Evolutionary conservation across 306 rosid species (phyloP).

Genomic region (Calophaca sinica): DNA sequence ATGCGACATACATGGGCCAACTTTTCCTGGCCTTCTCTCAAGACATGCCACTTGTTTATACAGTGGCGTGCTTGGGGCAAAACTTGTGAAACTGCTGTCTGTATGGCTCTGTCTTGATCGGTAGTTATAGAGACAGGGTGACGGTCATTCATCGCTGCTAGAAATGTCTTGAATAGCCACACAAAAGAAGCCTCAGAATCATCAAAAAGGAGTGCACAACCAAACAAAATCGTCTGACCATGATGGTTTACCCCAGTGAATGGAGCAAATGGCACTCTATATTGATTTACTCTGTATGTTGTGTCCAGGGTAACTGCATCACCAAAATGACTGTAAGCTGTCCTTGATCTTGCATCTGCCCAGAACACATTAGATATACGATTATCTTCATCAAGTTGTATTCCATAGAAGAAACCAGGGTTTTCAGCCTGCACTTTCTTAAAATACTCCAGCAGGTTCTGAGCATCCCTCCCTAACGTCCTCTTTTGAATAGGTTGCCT

Average conservation of each 20-base stretch:
- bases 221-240: slow-evolving; percentile 86
- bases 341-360: slow-evolving; percentile 91
- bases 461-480: slow-evolving; percentile 88
- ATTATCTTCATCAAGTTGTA: slow-evolving; percentile 89
- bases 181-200: slow-evolving; percentile 87
- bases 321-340: slow-evolving; percentile 89
- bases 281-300: slow-evolving; percentile 71
- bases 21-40: slow-evolving; percentile 93
- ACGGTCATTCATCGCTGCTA: slow-evolving; percentile 83
- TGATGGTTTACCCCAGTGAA: slow-evolving; percentile 94
- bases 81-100: slow-evolving; percentile 80
- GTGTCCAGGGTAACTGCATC: slow-evolving; percentile 84
- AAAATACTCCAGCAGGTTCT: slow-evolving; percentile 86
- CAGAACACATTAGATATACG: slow-evolving; percentile 84
- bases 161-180: slow-evolving; percentile 87
- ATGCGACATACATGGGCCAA: slow-evolving; percentile 77
- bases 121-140: slow-evolving; percentile 83
- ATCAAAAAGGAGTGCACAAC: slow-evolving; percentile 89
- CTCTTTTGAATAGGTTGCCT: slow-evolving; percentile 60
- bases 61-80: slow-evolving; percentile 88
- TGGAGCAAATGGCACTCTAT: slow-evolving; percentile 82
- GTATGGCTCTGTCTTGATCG: slow-evolving; percentile 85
- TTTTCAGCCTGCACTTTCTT: slow-evolving; percentile 96
- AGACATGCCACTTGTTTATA: slow-evolving; percentile 83
- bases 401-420: slow-evolving; percentile 93